Evolutionary conservation across 352 stramenopile genomes (phyloP), one percentile per base, ranked within the genome.

Genomic region (Aphanomyces cochlioides): DNA sequence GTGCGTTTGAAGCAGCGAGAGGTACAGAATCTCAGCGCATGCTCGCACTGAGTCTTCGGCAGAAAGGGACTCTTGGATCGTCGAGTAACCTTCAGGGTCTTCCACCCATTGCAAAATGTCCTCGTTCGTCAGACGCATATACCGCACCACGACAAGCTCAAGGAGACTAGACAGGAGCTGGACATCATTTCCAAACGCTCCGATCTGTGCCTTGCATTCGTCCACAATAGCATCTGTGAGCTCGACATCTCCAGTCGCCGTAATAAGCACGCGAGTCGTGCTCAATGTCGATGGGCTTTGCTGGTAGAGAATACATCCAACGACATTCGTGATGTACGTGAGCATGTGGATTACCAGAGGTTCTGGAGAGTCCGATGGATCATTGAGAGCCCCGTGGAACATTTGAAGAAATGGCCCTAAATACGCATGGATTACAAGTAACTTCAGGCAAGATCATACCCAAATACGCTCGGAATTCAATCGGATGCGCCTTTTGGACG

Each of bases 391-490:
- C 38, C 47, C 19, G 54, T 70, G 61, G 48, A 70, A 70, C 13
- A 36, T 47, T 47, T 60, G 45, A 3, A 70, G 38, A 63, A 70
- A 70, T 3, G 45, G 47, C 15, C 59, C 59, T 67, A 56, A 12
- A 5, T 3, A 15, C n/a, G 57, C 41, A 79, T 81, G 8, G 15
- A 58, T 58, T 8, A 36, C 50, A 58, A 19, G 13, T 10, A 58
- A 8, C 10, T 58, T 28, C 19, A 19, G 15, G 21, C 8, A 21
- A 58, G 67, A 88, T 92, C 66, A 81, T 78, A 60, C 80, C 41
- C 56, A 95, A 58, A 65, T 92, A 92, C 28, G 85, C 78, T 21
- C 87, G 85, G 66, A 93, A 95, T 77, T 93, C 87, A 68, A 95
- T 85, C 47, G 87, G 77, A 73, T 95, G 91, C 67, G 82, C 77